Percentiles rank a stretch among this genome's conserved stretches.
Conservation (phyloP, 2,329 filamentous ascomycete genomes). For the Aspergillus hiratsukae region DNA sequence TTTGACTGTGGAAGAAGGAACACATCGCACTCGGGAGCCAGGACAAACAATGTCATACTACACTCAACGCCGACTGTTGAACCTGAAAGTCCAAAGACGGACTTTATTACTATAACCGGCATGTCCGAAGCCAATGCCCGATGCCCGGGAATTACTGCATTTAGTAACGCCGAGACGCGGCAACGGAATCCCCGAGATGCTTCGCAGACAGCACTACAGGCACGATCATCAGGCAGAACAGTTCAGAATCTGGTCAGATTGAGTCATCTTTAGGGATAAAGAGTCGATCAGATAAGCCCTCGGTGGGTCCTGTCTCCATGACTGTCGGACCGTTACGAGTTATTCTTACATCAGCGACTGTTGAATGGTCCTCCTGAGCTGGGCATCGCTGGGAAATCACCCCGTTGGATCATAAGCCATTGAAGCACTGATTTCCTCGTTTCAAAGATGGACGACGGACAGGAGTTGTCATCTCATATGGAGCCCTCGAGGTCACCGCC, state of each 20-base stretch:
- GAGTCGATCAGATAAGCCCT: neutral
- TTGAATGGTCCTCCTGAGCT: neutral
- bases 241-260: neutral
- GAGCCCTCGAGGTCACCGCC: constrained; percentile 4
- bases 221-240: neutral
- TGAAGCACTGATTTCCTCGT: neutral
- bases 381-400: neutral
- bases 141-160: neutral
- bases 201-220: neutral
- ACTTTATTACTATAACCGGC: neutral
- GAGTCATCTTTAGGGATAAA: neutral
- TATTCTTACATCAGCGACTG: neutral
- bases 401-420: neutral
- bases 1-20: too few relatives aligned
- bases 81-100: neutral
- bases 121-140: constrained; percentile 5
- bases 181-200: neutral
- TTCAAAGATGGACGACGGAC: neutral
- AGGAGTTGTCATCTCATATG: neutral
- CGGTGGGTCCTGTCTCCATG: neutral
- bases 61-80: too few relatives aligned
- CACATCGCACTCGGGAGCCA: too few relatives aligned
- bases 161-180: constrained; percentile 1
- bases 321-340: neutral
- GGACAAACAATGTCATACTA: too few relatives aligned